Evolutionary conservation across 2,329 filamentous ascomycete genomes (phyloP).

Genomic region (Xylariaceae sp.): DNA sequence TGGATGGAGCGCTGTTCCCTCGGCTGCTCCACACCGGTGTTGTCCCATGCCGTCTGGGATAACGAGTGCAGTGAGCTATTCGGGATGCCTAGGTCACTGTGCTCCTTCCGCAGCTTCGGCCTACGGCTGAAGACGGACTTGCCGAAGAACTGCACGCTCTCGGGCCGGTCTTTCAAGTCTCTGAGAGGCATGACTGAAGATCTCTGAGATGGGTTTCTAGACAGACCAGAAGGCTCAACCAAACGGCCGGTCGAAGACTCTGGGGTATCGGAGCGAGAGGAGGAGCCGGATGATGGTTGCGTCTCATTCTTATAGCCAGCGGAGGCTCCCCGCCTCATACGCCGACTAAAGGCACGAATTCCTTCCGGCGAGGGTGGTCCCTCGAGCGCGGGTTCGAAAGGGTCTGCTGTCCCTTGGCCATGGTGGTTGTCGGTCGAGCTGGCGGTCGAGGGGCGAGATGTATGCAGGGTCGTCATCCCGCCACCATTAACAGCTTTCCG

Average conservation of each 20-base stretch:
- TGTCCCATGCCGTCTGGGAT: conserved; percentile 37
- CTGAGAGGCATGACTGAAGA: conserved; percentile 48
- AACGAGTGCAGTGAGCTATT: conserved; percentile 46
- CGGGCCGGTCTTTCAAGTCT: conserved; percentile 51
- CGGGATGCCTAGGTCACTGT: conserved; percentile 42
- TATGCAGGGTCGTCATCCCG: conserved; percentile 17
- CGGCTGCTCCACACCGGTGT: conserved; percentile 23
- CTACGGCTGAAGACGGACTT: conserved; percentile 55
- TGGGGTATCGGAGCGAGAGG: conserved; percentile 44
- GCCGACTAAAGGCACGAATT: conserved; percentile 48
- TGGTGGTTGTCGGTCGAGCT: conserved; percentile 15
- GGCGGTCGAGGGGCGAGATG: conserved; percentile 16
- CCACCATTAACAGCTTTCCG: conserved; percentile 18
- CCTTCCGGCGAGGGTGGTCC: conserved; percentile 56
- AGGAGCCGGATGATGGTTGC: conserved; percentile 51
- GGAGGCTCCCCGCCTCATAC: conserved; percentile 51
- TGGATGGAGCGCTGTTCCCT: conserved; percentile 43
- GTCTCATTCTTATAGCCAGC: conserved; percentile 42
- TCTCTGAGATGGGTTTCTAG: conserved; percentile 51
- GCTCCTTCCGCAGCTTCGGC: conserved; percentile 47
- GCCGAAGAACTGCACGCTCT: conserved; percentile 55
- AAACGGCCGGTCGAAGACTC: conserved; percentile 45
- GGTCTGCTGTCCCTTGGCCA: conserved; percentile 32
- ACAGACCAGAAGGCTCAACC: conserved; percentile 44
- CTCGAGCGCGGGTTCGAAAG: conserved; percentile 54